Evolutionary conservation across 306 rosid species (phyloP), one percentile per base, ranked within the genome.

Genomic region (Oxytropis ochrocephala): DNA sequence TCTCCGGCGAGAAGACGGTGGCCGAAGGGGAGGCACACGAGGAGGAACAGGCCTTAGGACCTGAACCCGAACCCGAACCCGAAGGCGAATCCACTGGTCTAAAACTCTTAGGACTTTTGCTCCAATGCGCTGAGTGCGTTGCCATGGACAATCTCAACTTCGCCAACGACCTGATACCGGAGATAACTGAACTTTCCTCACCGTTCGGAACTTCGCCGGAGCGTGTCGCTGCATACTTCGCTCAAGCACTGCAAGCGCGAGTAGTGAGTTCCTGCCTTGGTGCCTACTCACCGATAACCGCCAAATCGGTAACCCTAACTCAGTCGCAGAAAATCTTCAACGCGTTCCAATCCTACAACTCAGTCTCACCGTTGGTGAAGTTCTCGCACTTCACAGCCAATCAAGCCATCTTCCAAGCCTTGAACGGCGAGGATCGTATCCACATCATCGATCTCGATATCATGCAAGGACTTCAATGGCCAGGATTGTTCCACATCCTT

Each of bases 391-490:
- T 88, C 96, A 94, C 99, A 1, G 97, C 99, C 8, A 94, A 94
- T 75, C 99, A 94, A 35, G 99, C 96, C 1, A 94, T 94, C 51
- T 94, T 88, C 84, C 97, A 94, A 36, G 99, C 97, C 0, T 35
- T 94, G 24, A 95, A 94, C 50, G 99, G 99, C 50, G 96, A 91
- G 54, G 99, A 94, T 75, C 86, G 90, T 55, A 78, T 94, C 82
- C 99, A 94, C 87, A 85, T 94, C 69, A 91, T 94, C 78, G 99
- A 94, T 16, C 78, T 94, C 8, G 99, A 94, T 64, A 88, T 94
- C 84, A 94, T 94, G 99, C 99, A 94, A 24, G 99, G 99, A 3
- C 99, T 91, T 12, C 99, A 94, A 74, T 94, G 99, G 99, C 99
- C 99, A 14, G 99, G 97, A 48, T 55, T 94, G 75, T 94, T 94